A percentile compares a stretch with the other conserved stretches of the same genome.
These are phyloP conservation scores for Neurospora tetraspora DNA, from an alignment of 495 filamentous ascomycete genomes.

Conservation along the genomic window DNA sequence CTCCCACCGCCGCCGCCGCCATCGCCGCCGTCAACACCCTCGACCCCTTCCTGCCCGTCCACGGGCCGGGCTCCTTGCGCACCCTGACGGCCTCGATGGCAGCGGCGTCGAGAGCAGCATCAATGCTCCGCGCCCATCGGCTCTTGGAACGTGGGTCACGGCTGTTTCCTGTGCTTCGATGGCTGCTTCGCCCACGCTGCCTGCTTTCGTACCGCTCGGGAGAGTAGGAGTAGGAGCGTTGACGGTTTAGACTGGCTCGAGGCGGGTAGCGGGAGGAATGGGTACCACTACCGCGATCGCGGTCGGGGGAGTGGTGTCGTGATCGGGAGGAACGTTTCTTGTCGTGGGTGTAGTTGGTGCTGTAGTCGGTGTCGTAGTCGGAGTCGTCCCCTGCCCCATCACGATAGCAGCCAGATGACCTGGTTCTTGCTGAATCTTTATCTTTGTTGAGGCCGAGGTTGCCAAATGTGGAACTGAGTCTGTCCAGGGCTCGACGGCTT, in stretches of 20 bases:
- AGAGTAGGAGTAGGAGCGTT: not conserved
- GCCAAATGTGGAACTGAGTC: constrained; percentile 10
- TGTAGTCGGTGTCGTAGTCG: not conserved
- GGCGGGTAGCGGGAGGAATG: not conserved
- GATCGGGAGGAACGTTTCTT: not conserved
- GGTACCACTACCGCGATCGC: not conserved
- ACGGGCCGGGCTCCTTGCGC: constrained; percentile 32
- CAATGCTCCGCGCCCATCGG: constrained; percentile 5
- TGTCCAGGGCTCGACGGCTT: constrained; percentile 14
- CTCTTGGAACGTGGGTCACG: not conserved
- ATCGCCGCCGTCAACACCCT: constrained; percentile 36
- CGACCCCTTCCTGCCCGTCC: constrained; percentile 28
- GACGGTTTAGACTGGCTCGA: not conserved
- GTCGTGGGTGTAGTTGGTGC: not conserved
- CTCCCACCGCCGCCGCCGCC: constrained; percentile 30
- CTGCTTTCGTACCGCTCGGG: not conserved
- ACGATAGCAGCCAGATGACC: not conserved
- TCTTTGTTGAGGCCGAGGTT: constrained; percentile 6
- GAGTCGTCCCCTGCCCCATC: not conserved
- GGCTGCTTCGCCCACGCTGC: not conserved
- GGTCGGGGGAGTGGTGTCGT: not conserved
- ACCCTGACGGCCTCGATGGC: constrained; percentile 33
- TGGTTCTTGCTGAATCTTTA: not conserved
- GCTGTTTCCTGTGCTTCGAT: not conserved
- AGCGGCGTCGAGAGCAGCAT: constrained; percentile 29